Evolutionary conservation across 495 filamentous ascomycete species (phyloP).

Genomic region (Penicillium goetzii): DNA sequence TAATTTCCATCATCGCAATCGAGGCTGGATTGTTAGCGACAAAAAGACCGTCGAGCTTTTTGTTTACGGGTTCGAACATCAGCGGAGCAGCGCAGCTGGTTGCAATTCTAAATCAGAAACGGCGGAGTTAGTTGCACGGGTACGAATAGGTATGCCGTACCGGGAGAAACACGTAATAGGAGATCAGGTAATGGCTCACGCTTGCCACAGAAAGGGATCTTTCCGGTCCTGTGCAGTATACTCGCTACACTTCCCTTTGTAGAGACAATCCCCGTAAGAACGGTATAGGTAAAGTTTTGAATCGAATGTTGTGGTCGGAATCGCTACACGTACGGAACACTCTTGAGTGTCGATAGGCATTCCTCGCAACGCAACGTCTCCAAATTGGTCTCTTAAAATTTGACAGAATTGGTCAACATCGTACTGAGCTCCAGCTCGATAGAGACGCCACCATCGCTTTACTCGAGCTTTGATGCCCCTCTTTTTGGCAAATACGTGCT

Average conservation of each 20-base stretch:
- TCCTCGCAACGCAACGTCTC: background rate
- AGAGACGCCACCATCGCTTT: background rate
- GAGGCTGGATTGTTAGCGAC: conserved; percentile 3
- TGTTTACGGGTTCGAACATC: background rate
- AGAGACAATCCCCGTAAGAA: conserved; percentile 4
- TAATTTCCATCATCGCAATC: conserved; percentile 9
- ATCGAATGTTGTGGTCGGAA: conserved; percentile 6
- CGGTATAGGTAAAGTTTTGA: conserved; percentile 4
- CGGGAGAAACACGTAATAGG: background rate
- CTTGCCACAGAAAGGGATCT: background rate
- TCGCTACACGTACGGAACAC: background rate
- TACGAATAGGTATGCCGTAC: background rate
- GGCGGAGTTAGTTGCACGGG: background rate
- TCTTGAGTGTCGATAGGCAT: background rate
- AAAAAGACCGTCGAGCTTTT: conserved; percentile 4
- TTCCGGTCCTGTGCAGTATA: background rate
- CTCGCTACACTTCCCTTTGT: background rate
- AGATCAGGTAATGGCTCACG: background rate
- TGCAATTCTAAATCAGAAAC: conserved; percentile 2
- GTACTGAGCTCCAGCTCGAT: background rate
- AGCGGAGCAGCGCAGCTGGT: conserved; percentile 12
- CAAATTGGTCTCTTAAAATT: background rate
- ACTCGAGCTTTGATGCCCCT: too few relatives aligned
- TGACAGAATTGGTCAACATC: background rate
- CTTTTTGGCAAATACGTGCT: background rate